Evolutionary conservation across 2,329 filamentous ascomycete species (phyloP), one percentile per base, ranked within the genome.

Genomic region (Arthroderma sp.): DNA sequence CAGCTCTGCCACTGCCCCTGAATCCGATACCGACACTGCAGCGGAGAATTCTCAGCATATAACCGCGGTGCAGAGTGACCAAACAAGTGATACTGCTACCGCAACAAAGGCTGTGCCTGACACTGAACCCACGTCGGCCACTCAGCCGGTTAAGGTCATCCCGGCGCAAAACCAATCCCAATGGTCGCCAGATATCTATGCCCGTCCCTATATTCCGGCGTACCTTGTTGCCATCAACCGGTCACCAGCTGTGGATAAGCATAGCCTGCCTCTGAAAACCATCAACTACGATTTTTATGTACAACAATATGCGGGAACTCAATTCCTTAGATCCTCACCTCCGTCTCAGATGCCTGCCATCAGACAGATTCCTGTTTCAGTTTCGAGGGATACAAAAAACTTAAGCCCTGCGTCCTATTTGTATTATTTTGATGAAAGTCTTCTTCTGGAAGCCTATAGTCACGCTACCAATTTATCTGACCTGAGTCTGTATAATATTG

Each of bases 211-310:
- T 45, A 49, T 55, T 9, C 55, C 54, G 5, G 42, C 47, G 10
- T 53, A 53, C 42, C 50, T 58, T 6, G 37, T 46, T 38, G 56
- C 55, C 9, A 49, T 57, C 32, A 57, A 58, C 37, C 48, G 50
- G 30, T 56, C 55, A n/a, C 50, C 50, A 4, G 53, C 55, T 1
- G 47, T 50, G 27, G 36, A 48, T 8, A 44, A 47, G 7, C 40
- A 38, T 34, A 50, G 51, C 37, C 44, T 41, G n/a, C 44, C 39
- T 6, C 33, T 51, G 7, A 46, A 47, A 6, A 50, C 46, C 4
- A 52, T 57, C 41, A 47, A 57, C 41, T 56, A 51, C 42, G 32
- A 38, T 30, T 30, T 40, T 9, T 58, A 57, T 40, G 45, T 48
- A 15, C 41, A 47, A 4, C 49, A 42, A 2, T 57, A 56, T 43